These are phyloP conservation scores for Monotropa hypopitys DNA, from an alignment of 179 eudicot species.

Conservation along the genomic window DNA sequence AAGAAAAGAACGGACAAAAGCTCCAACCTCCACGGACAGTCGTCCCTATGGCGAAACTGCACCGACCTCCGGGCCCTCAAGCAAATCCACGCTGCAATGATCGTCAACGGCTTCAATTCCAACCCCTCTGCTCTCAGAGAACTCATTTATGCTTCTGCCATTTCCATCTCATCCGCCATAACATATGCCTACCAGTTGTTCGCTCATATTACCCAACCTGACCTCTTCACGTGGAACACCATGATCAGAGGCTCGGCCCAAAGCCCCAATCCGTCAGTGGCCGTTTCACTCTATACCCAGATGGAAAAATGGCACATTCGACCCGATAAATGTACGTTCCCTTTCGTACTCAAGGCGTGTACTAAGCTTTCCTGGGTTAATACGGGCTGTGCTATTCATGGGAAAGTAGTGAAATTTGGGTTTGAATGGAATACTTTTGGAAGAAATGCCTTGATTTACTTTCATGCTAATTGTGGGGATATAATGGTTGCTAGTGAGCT, in stretches of 20 bases:
- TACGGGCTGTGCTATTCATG: slow-evolving; percentile 32
- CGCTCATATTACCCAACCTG: slow-evolving; percentile 35
- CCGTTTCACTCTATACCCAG: slow-evolving; percentile 23
- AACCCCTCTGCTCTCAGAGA: slow-evolving; percentile 23
- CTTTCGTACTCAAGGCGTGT: slow-evolving; percentile 52
- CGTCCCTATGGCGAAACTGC: slow-evolving; percentile 32
- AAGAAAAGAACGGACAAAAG: slow-evolving; percentile 18
- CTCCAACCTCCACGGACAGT: slow-evolving; percentile 20
- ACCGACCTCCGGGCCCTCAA: slow-evolving; percentile 30
- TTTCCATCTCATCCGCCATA: slow-evolving; percentile 20
- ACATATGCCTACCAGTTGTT: slow-evolving; percentile 47
- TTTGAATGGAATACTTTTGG: slow-evolving; percentile 24
- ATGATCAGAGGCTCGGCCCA: slow-evolving; percentile 53
- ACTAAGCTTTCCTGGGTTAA: slow-evolving; percentile 37
- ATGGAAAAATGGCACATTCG: slow-evolving; percentile 23
- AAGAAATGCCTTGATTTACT: slow-evolving; percentile 38
- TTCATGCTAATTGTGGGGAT: slow-evolving; percentile 47
- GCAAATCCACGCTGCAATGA: slow-evolving; percentile 35
- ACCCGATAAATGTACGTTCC: slow-evolving; percentile 40
- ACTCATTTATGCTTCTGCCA: slow-evolving; percentile 32
- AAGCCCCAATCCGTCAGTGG: slow-evolving; percentile 25
- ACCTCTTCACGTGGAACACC: slow-evolving; percentile 48
- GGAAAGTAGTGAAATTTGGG: slow-evolving; percentile 34
- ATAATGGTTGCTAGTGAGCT: slow-evolving; percentile 26
- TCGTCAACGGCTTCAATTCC: slow-evolving; percentile 34